These are phyloP conservation scores for Venturia aucupariae DNA, from an alignment of 2,329 filamentous ascomycete genomes.

Conservation along the genomic window DNA sequence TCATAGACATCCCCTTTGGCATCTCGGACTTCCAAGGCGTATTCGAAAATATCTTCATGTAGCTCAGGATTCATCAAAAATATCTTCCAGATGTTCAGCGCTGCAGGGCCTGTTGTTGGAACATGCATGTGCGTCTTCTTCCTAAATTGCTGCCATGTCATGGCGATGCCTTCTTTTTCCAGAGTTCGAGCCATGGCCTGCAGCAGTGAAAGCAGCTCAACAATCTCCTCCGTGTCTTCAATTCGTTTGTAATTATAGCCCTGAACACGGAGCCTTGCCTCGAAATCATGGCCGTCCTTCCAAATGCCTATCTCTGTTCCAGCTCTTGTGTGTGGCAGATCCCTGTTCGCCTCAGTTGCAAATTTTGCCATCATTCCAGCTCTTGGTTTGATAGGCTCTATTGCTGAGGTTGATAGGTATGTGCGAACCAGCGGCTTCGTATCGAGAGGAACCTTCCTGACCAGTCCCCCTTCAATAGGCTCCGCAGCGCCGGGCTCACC, in stretches of 20 bases:
- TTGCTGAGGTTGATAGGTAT: background rate
- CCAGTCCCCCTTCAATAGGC: background rate
- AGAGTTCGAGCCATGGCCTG: background rate
- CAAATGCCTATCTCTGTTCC: background rate
- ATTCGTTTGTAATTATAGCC: background rate
- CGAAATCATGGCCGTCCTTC: background rate
- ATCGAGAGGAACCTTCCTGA: background rate
- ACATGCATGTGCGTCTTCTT: background rate
- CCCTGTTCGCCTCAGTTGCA: too few relatives aligned
- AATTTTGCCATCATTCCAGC: background rate
- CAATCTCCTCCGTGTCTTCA: background rate
- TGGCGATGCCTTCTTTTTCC: background rate
- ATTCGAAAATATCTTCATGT: slow-evolving; percentile 29
- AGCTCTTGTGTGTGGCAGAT: background rate
- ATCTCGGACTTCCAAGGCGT: slow-evolving; percentile 34
- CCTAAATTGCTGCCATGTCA: background rate
- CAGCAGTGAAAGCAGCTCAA: background rate
- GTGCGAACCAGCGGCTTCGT: background rate
- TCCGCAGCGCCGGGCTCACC: background rate
- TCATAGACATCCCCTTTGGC: slow-evolving; percentile 27
- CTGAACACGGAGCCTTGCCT: background rate
- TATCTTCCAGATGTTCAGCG: slow-evolving; percentile 36
- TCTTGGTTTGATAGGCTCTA: background rate
- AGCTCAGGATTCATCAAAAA: slow-evolving; percentile 32
- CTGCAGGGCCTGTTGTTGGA: slow-evolving; percentile 27